Evolutionary conservation across 2,329 filamentous ascomycete species (phyloP), one percentile per base, ranked within the genome.

Genomic region (Pseudogymnoascus sp.): DNA sequence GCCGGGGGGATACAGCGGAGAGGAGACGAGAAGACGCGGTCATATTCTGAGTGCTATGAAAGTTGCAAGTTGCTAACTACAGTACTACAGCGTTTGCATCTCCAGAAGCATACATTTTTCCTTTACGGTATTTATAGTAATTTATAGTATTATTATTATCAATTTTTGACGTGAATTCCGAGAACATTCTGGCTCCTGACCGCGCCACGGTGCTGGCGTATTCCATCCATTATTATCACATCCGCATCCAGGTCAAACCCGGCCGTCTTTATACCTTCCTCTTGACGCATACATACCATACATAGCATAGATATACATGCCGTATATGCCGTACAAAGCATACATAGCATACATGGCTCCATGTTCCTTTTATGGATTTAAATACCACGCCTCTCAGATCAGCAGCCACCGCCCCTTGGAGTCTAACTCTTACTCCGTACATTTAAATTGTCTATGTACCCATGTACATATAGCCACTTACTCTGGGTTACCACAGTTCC

Each of bases 141-240:
- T 52, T 52, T 49, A 49, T 41, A 42, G 33, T 16, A 11, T 7
- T 30, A 16, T 52, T 30, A 55, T 55, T 52, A 30, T 28, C 25
- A 30, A 30, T 30, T 19, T 55, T 7, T 33, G 23, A 52, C 14
- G 28, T 55, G 49, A 33, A 55, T 19, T 33, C 49, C 49, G 28
- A 55, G 28, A 55, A 55, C 49, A 55, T 55, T 30, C 49, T 55
- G 49, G 28, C 7, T 55, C 5, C n/a, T 55, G n/a, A 16, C 45
- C 45, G 45, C 45, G 45, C 45, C 45, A 55, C 45, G 25, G 45
- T 55, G 28, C 28, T 55, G 49, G 49, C 49, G 42, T 30, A 30
- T 33, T 55, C 49, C 16, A 22, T 55, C 49, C 49, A 55, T 55
- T 55, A 55, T 55, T 55, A 55, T 55, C 49, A 55, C 49, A 33